Base-by-base conservation (phyloP, 257 asterid species). In the Jacaranda mimosifolia region DNA sequence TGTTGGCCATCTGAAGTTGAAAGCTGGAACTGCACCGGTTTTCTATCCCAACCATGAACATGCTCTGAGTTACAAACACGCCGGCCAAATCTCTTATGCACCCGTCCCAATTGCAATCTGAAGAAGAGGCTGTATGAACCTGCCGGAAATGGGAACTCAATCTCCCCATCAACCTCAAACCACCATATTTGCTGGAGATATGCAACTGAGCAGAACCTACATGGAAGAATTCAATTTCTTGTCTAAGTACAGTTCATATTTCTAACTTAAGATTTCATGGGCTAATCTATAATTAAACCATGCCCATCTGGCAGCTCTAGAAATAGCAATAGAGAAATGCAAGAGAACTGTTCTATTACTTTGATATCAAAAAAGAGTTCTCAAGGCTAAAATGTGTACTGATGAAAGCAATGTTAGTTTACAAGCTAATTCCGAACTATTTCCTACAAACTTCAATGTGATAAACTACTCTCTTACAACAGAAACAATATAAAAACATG, bases 171-270 rank as follows among this genome's bases (percentile, higher is more conserved):
- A 3, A 86, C 92, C 86, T 95, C 97, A 35, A 95, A 85, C 99
- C 98, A 95, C 99, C 99, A 95, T 70, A 84, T 95, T 81, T 95
- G 99, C 80, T 93, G 98, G 81, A 95, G 98, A 79, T 93, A 95
- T n/a, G 98, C 94, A 36, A 95, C 87, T 6, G 96, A 83, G 4
- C 77, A 26, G 76, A 95, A 95, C 79, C 99, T 92, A 74, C 69
- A 82, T 0, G 5, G 56, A 80, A 65, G 48, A 70, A 78, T 4
- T 14, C 39, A 51, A 52, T 4, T 11, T 0, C 48, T 3, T 6
- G 12, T 14, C 26, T 18, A 3, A 35, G 71, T 58, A 51, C 13
- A 68, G 13, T 63, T 13, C 38, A 36, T 18, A 14, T 15, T 64
- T 15, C 8, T 3, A 19, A 26, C 4, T 19, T 18, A 52, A 1